A percentile compares a stretch with the other conserved stretches of the same genome.
These are phyloP conservation scores for Adansonia grandidieri DNA, from an alignment of 441 rosid species.

Conservation along the genomic window DNA sequence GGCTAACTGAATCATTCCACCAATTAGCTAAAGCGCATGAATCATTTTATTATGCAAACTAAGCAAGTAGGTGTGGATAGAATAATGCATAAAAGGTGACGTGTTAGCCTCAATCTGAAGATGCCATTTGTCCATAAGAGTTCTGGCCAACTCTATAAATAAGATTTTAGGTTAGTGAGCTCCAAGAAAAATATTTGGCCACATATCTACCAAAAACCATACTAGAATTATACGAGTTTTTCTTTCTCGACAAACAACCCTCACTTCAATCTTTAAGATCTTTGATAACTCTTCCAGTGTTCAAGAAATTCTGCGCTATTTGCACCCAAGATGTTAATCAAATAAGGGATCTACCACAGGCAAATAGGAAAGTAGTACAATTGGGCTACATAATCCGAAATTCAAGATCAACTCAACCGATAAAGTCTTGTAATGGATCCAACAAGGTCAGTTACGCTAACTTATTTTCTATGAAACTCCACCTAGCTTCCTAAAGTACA, in stretches of 20 bases:
- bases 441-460: background rate
- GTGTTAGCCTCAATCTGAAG: background rate
- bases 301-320: background rate
- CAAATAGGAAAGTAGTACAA: background rate
- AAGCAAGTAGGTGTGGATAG: background rate
- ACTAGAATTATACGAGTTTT: background rate
- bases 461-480: background rate
- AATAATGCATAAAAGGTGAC: background rate
- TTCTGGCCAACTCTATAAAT: background rate
- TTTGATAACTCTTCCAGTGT: background rate
- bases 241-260: background rate
- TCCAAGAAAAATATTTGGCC: background rate
- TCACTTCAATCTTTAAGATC: constrained; percentile 1
- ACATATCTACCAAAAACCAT: background rate
- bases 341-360: background rate
- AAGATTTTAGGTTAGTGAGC: background rate
- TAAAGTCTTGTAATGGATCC: background rate
- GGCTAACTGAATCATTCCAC: background rate
- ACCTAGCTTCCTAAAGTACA: too few species aligned
- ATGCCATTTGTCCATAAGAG: background rate
- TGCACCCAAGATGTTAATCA: background rate
- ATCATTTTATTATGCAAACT: background rate
- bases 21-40: background rate
- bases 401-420: too few species aligned
- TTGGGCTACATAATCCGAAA: background rate